These are phyloP conservation scores for Tylopilus plumbeoviolaceoides DNA, from an alignment of 768 basidiomycete species.

Conservation along the genomic window DNA sequence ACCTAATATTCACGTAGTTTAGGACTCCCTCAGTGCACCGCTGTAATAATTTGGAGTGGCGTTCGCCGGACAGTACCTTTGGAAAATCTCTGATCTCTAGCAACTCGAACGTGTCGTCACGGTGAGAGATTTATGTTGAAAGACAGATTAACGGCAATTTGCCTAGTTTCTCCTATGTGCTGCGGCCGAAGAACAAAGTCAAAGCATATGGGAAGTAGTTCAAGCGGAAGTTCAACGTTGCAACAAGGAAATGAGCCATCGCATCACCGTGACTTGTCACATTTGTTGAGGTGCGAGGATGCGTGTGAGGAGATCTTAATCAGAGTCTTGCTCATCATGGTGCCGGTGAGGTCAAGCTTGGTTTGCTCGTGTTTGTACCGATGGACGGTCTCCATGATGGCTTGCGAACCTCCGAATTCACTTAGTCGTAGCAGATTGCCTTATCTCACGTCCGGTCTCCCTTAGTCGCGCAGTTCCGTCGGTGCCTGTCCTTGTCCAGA, in stretches of 20 bases:
- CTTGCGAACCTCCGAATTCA: no score
- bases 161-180: constrained; percentile 57
- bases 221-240: constrained; percentile 66
- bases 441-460: no score
- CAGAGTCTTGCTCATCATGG: no score
- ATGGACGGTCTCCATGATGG: no score
- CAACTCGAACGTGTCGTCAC: not conserved
- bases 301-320: no score
- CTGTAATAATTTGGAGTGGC: constrained; percentile 34
- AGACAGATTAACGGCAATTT: constrained; percentile 16
- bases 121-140: constrained; percentile 3
- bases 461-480: no score
- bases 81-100: constrained; percentile 75
- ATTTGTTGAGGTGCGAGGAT: no score
- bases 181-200: constrained; percentile 46
- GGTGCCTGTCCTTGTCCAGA: no score
- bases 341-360: no score
- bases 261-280: no score
- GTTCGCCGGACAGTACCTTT: constrained; percentile 37
- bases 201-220: constrained; percentile 57
- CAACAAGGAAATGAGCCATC: constrained; percentile 42
- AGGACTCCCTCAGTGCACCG: constrained; percentile 47
- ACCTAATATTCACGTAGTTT: constrained; percentile 57
- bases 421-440: no score
- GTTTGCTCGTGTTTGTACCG: no score